These are phyloP conservation scores for Sambucus nigra DNA, from an alignment of 129 eudicot genomes.

Conservation along the genomic window DNA sequence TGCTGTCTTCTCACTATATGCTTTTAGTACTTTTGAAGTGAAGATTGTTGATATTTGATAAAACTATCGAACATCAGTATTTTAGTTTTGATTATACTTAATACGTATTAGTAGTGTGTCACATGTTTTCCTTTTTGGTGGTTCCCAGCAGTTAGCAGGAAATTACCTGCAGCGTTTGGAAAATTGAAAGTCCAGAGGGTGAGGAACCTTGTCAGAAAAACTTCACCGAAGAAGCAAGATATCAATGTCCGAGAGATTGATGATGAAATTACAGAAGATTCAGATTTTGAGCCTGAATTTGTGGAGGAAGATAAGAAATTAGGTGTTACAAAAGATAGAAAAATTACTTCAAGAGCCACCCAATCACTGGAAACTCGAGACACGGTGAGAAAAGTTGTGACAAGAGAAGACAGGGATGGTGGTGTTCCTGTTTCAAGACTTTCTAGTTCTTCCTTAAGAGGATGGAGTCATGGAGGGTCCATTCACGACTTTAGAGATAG, in stretches of 20 bases:
- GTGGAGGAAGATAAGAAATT: slow-evolving; percentile 15
- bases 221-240: slow-evolving; percentile 30
- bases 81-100: no score
- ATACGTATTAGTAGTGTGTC: background rate
- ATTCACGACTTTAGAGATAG: slow-evolving; percentile 12
- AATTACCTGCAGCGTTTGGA: slow-evolving; percentile 41
- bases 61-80: background rate
- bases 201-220: slow-evolving; percentile 39
- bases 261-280: slow-evolving; percentile 13
- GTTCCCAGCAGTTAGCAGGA: slow-evolving; percentile 26
- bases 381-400: background rate
- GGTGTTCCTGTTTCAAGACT: slow-evolving; percentile 19
- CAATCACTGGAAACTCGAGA: slow-evolving; percentile 1
- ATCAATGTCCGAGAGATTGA: slow-evolving; percentile 10
- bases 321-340: slow-evolving; percentile 10
- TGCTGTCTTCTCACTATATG: background rate
- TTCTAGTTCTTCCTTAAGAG: slow-evolving; percentile 23
- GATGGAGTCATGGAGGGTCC: slow-evolving; percentile 35
- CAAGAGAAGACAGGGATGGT: slow-evolving; percentile 2
- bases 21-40: background rate
- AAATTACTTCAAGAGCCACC: slow-evolving; percentile 6
- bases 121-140: background rate
- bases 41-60: background rate
- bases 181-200: slow-evolving; percentile 66
- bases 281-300: slow-evolving; percentile 18